Evolutionary conservation across 106 monocot species (phyloP).

Genomic region (Cymbidium sinense): DNA sequence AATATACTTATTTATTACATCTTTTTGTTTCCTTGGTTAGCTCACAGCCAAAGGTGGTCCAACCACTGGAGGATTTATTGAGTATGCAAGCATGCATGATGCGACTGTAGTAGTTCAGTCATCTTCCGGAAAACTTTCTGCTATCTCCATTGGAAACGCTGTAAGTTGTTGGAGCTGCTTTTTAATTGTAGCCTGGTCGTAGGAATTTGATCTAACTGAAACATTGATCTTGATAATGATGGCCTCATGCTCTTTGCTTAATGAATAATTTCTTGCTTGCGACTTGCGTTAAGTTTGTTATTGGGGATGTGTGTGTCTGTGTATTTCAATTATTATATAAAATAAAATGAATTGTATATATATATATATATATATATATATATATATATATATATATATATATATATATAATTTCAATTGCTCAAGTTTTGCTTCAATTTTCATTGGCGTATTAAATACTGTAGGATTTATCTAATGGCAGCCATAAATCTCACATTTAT

Average conservation of each 20-base stretch:
- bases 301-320: neutral
- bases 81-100: slow-evolving; percentile 54
- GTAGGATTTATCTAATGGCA: neutral
- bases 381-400: too few species aligned
- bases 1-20: neutral
- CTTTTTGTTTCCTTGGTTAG: slow-evolving; percentile 21
- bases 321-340: too few species aligned
- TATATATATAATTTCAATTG: too few species aligned
- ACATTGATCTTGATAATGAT: neutral
- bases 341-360: too few species aligned
- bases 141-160: slow-evolving; percentile 70
- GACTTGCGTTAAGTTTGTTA: neutral
- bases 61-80: slow-evolving; percentile 33
- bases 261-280: neutral
- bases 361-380: too few species aligned
- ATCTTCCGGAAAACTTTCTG: slow-evolving; percentile 55
- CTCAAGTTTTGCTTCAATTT: neutral
- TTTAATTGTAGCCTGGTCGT: neutral
- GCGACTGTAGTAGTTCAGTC: slow-evolving; percentile 43
- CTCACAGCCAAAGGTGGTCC: slow-evolving; percentile 78
- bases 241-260: neutral
- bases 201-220: neutral
- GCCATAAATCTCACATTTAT: neutral
- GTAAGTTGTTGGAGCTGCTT: slow-evolving; percentile 36
- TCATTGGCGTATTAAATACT: neutral